Percentiles rank a stretch among this genome's conserved stretches.
These are phyloP conservation scores for Pyrenophora tritici-repentis DNA, from an alignment of 2,329 filamentous ascomycete species.

Conservation along the genomic window DNA sequence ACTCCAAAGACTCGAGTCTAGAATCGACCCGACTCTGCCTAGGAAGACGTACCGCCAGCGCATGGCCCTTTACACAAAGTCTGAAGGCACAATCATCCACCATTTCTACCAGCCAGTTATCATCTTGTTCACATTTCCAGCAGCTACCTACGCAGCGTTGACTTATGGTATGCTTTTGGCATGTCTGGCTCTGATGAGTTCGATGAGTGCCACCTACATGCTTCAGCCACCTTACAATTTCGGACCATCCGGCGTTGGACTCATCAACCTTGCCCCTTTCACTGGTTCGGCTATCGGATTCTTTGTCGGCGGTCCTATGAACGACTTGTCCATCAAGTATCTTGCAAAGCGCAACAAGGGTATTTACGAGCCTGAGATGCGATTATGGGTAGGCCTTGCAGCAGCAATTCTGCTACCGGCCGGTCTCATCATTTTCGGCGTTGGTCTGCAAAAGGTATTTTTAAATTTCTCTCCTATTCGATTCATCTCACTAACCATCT, in stretches of 20 bases:
- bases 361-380: constrained; percentile 53
- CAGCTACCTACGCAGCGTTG: constrained; percentile 44
- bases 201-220: constrained; percentile 46
- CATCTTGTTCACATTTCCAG: constrained; percentile 47
- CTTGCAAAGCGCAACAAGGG: constrained; percentile 47
- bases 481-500: background rate
- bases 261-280: constrained; percentile 49
- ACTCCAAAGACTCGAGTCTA: constrained; percentile 17
- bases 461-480: background rate
- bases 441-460: constrained; percentile 28
- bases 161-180: constrained; percentile 45
- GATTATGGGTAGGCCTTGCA: constrained; percentile 48
- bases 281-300: constrained; percentile 47
- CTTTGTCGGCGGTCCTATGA: constrained; percentile 26
- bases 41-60: constrained; percentile 52
- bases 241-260: constrained; percentile 43
- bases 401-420: constrained; percentile 40
- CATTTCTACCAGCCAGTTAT: constrained; percentile 48
- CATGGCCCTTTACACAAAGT: constrained; percentile 47
- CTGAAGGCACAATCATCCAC: constrained; percentile 17
- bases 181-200: constrained; percentile 48
- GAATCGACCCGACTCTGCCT: constrained; percentile 38
- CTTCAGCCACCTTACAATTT: constrained; percentile 50
- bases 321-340: constrained; percentile 33
- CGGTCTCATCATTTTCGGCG: constrained; percentile 50